These are phyloP conservation scores for Penicillium sp. DNA, from an alignment of 2,329 filamentous ascomycete genomes.

Conservation along the genomic window DNA sequence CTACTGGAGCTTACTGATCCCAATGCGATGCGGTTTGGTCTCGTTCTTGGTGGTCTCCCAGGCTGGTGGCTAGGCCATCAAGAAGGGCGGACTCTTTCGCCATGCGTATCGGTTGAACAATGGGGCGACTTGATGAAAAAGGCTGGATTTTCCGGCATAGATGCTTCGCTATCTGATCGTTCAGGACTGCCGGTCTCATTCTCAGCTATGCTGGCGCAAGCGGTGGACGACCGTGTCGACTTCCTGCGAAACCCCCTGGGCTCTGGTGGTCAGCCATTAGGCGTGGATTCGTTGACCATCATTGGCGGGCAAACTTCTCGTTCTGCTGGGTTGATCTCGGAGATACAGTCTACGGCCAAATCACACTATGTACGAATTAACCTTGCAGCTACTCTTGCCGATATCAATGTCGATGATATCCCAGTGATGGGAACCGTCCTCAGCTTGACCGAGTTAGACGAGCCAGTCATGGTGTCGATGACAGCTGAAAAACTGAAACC, in stretches of 20 bases:
- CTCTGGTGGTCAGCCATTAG: not conserved
- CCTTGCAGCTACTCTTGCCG: slow-evolving; percentile 6
- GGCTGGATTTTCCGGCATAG: slow-evolving; percentile 33
- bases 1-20: slow-evolving; percentile 38
- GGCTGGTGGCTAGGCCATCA: slow-evolving; percentile 35
- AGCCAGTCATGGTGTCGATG: slow-evolving; percentile 22
- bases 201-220: slow-evolving; percentile 31
- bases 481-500: slow-evolving; percentile 17
- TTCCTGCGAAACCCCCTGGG: slow-evolving; percentile 27
- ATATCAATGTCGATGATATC: slow-evolving; percentile 8
- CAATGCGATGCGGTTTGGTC: slow-evolving; percentile 18
- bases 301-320: slow-evolving; percentile 13
- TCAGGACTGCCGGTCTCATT: slow-evolving; percentile 7
- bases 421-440: slow-evolving; percentile 19
- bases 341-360: slow-evolving; percentile 7
- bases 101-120: slow-evolving; percentile 21
- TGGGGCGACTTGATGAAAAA: slow-evolving; percentile 32
- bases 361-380: slow-evolving; percentile 9
- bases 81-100: slow-evolving; percentile 24
- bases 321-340: slow-evolving; percentile 6
- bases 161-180: slow-evolving; percentile 7
- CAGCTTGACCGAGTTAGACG: slow-evolving; percentile 24
- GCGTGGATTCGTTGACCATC: slow-evolving; percentile 13
- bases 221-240: slow-evolving; percentile 27
- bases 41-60: slow-evolving; percentile 29